These are phyloP conservation scores for Albugo candida DNA, from an alignment of 352 stramenopile species.

Conservation along the genomic window DNA sequence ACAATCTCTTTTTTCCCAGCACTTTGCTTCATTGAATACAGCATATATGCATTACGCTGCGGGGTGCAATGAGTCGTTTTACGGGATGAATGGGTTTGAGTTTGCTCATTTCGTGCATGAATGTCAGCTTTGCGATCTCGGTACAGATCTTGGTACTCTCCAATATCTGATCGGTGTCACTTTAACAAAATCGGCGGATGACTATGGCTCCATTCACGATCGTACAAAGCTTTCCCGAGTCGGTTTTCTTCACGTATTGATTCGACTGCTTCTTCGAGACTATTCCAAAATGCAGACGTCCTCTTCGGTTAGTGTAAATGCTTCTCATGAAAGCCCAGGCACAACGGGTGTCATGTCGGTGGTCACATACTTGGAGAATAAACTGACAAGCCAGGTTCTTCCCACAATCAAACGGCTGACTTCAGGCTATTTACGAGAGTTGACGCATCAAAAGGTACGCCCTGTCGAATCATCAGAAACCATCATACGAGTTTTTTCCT, in stretches of 20 bases:
- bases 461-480: not conserved
- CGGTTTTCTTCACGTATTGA: conserved; percentile 43
- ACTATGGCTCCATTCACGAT: no score
- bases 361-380: conserved; percentile 15
- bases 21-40: conserved; percentile 31
- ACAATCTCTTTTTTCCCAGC: conserved; percentile 30
- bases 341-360: conserved; percentile 5
- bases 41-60: conserved; percentile 62
- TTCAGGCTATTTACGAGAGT: conserved; percentile 45
- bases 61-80: conserved; percentile 17
- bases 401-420: conserved; percentile 38
- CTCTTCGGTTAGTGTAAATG: not conserved
- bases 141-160: conserved; percentile 13
- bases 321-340: no score
- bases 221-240: conserved; percentile 21
- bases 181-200: not conserved
- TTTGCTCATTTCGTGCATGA: conserved; percentile 64
- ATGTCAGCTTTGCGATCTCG: conserved; percentile 23
- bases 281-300: conserved; percentile 1
- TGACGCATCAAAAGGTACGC: conserved; percentile 50
- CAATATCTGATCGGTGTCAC: conserved; percentile 19
- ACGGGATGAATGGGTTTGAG: conserved; percentile 44
- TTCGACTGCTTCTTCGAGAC: conserved; percentile 19
- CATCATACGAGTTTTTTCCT: not conserved
- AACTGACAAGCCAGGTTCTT: conserved; percentile 20